Conservation (phyloP, 2,329 filamentous ascomycete species). For the Corynespora cassiicola region DNA sequence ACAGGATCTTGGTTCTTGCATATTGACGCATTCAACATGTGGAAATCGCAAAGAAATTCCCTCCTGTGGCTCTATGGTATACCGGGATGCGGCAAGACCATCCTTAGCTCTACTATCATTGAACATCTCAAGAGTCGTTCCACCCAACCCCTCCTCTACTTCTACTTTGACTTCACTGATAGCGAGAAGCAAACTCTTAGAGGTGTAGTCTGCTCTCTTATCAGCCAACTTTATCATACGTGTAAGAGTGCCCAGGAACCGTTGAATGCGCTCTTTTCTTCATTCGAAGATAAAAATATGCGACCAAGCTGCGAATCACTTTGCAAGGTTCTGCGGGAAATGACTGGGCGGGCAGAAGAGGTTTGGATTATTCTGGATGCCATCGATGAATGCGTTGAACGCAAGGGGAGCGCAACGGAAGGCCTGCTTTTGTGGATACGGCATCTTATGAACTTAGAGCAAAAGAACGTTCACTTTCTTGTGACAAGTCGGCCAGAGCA, state of each 20-base stretch:
- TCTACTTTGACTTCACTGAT: conserved; percentile 40
- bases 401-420: conserved; percentile 4
- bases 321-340: neutral
- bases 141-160: conserved; percentile 25
- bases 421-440: conserved; percentile 6
- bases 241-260: neutral
- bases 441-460: conserved; percentile 1
- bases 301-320: conserved; percentile 2
- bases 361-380: conserved; percentile 11
- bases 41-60: conserved; percentile 33
- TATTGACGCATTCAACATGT: conserved; percentile 26
- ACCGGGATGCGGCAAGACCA: conserved; percentile 47
- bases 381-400: conserved; percentile 11
- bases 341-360: conserved; percentile 1
- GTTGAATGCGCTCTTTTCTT: conserved; percentile 2
- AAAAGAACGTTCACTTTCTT: conserved; percentile 10
- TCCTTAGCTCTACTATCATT: conserved; percentile 43
- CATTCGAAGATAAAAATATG: neutral
- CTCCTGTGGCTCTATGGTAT: conserved; percentile 45
- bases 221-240: conserved; percentile 34
- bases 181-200: conserved; percentile 36
- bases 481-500: conserved; percentile 8
- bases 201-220: conserved; percentile 37
- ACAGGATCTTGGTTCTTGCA: conserved; percentile 43
- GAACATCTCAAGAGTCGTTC: conserved; percentile 15